Base-by-base conservation (phyloP, 2,329 filamentous ascomycete species). In the Apiospora saccharicola region DNA sequence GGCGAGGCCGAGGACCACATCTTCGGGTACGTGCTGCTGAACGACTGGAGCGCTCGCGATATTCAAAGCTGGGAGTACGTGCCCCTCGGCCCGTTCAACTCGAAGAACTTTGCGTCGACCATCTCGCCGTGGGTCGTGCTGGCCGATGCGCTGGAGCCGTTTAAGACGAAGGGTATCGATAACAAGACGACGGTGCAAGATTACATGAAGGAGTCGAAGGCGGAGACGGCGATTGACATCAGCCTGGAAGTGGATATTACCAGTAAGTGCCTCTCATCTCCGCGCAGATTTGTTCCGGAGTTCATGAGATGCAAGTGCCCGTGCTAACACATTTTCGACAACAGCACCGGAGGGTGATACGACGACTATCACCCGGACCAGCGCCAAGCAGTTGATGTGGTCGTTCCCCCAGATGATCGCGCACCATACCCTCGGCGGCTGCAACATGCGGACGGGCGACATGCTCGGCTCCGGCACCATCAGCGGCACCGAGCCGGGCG, bases 21-120 rank as follows among this genome's bases (percentile, higher is more conserved):
- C 41, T 96, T 96, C 78, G 94, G 94, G 19, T 86, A 94, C 37
- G 94, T 96, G 0, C 82, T 97, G 72, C 89, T 97, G 86, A 97
- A 97, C 77, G 94, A 97, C 82, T 97, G 94, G 94, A 94, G 91
- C 71, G 94, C 94, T 5, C 86, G 94, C 74, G 94, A 96, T 77
- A 91, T 96, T 69, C 94, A 97, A 80, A 88, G 89, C 0, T 96
- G 93, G 93, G 94, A 97, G 81, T 95, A 95, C 76, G 88, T 95
- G 12, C 94, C 94, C 0, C 83, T 96, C 10, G 94, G 94, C 0
- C 94, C 94, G 0, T 96, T 96, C 83, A 95, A 94, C 74, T 87
- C 90, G 34, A 96, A 97, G 87, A 96, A 95, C 81, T 96, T 96
- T 78, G 92, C 88, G 4, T 94, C 93, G 0, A 93, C 89, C 0